Conservation (phyloP, 139 green algal species). For the Tetratostichococcus sp. region DNA sequence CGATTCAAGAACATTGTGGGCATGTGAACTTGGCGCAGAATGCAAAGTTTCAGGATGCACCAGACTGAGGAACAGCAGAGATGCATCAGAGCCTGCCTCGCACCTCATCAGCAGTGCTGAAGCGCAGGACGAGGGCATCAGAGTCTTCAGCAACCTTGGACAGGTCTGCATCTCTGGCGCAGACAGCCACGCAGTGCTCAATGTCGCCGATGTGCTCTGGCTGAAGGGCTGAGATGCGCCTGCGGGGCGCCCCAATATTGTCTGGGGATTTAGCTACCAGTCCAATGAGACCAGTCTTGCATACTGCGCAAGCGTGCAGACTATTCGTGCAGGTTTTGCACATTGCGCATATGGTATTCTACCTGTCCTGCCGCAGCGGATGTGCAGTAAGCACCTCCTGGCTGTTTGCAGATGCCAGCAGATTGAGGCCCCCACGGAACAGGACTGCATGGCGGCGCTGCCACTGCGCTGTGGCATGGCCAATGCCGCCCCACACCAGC, state of each 20-base stretch:
- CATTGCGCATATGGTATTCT: too few species aligned
- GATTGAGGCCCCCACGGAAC: conserved; percentile 44
- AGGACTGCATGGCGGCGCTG: conserved; percentile 15
- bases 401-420: conserved; percentile 31
- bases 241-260: too few species aligned
- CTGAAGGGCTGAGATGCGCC: conserved; percentile 16
- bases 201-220: conserved; percentile 23
- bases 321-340: too few species aligned
- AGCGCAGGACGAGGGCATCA: conserved; percentile 27
- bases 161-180: not conserved
- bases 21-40: too few species aligned
- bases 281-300: too few species aligned
- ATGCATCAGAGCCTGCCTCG: too few species aligned
- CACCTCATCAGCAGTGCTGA: conserved; percentile 20
- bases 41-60: too few species aligned
- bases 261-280: too few species aligned
- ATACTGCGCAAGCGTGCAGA: too few species aligned
- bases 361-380: conserved; percentile 32
- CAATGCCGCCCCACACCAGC: conserved; percentile 44
- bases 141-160: conserved; percentile 15
- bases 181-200: conserved; percentile 35
- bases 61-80: too few species aligned
- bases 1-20: not conserved
- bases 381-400: not conserved
- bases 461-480: conserved; percentile 33